A percentile compares a stretch with the other conserved stretches of the same genome.
Conservation (phyloP, 805 yeast genomes). For the Metschnikowia proteae region DNA sequence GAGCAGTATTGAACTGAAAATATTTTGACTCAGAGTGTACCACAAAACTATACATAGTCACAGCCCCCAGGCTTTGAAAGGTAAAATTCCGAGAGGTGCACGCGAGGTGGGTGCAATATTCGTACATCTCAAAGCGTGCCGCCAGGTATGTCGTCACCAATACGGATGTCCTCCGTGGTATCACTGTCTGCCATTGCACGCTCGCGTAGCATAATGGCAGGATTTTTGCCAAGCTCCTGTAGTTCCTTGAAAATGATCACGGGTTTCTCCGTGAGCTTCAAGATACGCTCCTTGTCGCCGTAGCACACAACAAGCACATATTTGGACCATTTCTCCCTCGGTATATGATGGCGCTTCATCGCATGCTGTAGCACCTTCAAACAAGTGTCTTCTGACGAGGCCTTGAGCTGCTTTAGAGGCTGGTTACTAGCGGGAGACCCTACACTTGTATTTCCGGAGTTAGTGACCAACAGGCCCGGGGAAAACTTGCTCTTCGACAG, state of each 20-base stretch:
- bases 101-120: background rate
- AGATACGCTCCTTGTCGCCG: constrained; percentile 82
- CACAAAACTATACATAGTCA: too few relatives aligned
- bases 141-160: constrained; percentile 44
- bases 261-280: constrained; percentile 84
- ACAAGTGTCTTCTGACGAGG: constrained; percentile 89
- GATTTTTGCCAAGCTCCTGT: constrained; percentile 80
- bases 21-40: too few relatives aligned
- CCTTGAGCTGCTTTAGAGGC: constrained; percentile 78
- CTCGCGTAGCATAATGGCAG: constrained; percentile 88
- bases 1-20: too few relatives aligned
- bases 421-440: constrained; percentile 22
- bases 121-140: constrained; percentile 28
- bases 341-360: constrained; percentile 76
- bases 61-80: background rate
- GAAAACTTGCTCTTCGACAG: constrained; percentile 11
- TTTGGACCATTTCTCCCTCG: constrained; percentile 77
- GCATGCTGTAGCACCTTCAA: constrained; percentile 84
- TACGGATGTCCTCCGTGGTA: constrained; percentile 35
- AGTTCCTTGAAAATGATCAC: constrained; percentile 80
- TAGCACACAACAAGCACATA: constrained; percentile 87
- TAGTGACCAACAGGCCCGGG: constrained; percentile 10
- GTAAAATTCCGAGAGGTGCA: background rate
- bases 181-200: constrained; percentile 42
- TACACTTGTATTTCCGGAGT: constrained; percentile 1